These are phyloP conservation scores for Ceriops zippeliana DNA, from an alignment of 345 rosid species.

Conservation along the genomic window DNA sequence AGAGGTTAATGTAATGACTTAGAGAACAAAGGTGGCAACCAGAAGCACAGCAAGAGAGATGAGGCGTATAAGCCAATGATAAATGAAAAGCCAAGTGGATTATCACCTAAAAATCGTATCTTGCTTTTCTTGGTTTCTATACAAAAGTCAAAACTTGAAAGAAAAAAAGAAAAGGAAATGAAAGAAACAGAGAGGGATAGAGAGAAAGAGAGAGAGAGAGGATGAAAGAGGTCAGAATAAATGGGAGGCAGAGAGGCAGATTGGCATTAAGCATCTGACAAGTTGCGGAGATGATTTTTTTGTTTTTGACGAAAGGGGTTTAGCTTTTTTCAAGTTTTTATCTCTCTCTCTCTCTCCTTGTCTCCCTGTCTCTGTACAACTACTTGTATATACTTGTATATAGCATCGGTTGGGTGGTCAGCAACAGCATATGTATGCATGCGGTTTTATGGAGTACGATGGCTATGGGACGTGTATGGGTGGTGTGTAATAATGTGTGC, in stretches of 20 bases:
- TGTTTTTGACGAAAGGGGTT: slow-evolving; percentile 9
- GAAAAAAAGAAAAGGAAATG: background rate
- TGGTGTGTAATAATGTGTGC: too few species aligned
- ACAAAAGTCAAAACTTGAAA: background rate
- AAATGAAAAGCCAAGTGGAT: slow-evolving; percentile 16
- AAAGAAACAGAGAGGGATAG: background rate
- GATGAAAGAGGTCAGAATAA: background rate
- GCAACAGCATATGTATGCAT: background rate
- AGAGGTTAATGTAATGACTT: background rate
- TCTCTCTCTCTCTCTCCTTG: background rate
- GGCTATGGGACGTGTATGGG: background rate
- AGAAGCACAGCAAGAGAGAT: too few species aligned
- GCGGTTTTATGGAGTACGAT: background rate
- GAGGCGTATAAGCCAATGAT: slow-evolving; percentile 6
- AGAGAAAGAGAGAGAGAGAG: background rate
- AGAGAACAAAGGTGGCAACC: background rate
- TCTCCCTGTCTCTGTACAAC: background rate
- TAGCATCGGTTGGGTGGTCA: slow-evolving; percentile 2
- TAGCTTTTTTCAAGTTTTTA: background rate
- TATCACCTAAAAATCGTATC: too few species aligned
- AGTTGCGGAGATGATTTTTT: too few species aligned
- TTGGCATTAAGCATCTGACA: background rate
- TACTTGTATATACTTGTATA: too few species aligned
- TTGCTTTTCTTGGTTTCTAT: too few species aligned
- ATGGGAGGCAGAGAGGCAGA: background rate